Base-by-base conservation (phyloP, 2,329 filamentous ascomycete species). In the Microdochium trichocladiopsis region DNA sequence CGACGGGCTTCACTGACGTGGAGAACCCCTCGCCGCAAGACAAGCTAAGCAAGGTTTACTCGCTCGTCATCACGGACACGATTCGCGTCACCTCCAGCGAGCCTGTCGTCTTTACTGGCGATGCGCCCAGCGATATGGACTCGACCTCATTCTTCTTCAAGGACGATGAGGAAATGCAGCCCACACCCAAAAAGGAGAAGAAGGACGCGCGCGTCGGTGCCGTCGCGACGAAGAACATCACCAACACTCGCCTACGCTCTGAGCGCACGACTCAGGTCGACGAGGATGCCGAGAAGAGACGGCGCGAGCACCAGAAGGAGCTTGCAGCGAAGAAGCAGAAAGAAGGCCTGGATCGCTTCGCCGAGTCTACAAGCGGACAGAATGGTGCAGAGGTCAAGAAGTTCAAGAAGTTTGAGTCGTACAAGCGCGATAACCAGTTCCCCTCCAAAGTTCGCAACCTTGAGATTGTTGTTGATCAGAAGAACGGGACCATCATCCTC, bases 131-230 rank as follows among this genome's bases (percentile, higher is more conserved):
- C 25, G 93, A 96, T 64, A 83, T 95, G 54, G 94, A 97, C 63
- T 91, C 91, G 3, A 93, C 93, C 37, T 96, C 93, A 0, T 99
- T 99, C 76, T 97, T 96, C 73, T 99, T 99, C 77, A 95, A 96
- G 66, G 93, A 97, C 60, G 91, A 96, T 55, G 90, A 95, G 65
- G 89, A 95, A 59, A 83, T 90, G 57, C 85, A 90, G 67, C 88
- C 89, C 28, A 81, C 88, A 10, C 88, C 90, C n/a, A 95, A 94
- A 60, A 95, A 95, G 70, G 85, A 92, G 61, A 95, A 94, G 78
- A 90, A 86, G 69, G 87, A 94, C 61, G 77, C 84, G 0, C 83
- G 87, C 45, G 87, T 94, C 9, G 91, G 90, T 53, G 91, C 92
- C 25, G 88, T 96, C 54, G 91, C 92, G 23, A 88, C 90, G 51